Evolutionary conservation across 345 rosid species (phyloP), one percentile per base, ranked within the genome.

Genomic region (Populus nigra): DNA sequence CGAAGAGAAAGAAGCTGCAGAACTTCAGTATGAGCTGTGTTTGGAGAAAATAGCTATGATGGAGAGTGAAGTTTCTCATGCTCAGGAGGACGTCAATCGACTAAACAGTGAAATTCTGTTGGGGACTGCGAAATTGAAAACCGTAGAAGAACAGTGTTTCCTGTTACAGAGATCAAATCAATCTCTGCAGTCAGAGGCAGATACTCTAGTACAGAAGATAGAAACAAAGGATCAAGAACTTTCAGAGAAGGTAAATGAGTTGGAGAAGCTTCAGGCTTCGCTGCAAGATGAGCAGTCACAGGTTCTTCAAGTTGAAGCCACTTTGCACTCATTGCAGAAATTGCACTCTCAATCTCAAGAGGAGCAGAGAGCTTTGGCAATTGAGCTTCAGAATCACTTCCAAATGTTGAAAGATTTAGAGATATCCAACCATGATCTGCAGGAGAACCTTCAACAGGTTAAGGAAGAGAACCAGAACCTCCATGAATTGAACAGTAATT

Each of bases 171-270:
- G 69, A 69, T 88, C 92, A 43, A 93, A 93, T 83, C 88, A 85
- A 68, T 82, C 76, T 23, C 79, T 82, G 18, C 79, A 65, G 66
- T 71, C 72, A 69, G 85, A 78, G 69, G 82, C 85, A 22, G 82
- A 78, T 20, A 47, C 65, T 82, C 70, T 82, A 73, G 67, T 29
- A 8, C 73, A 71, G 55, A 75, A 67, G 69, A 82, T 82, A 78
- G 82, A 79, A 75, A 50, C 69, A 47, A 93, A 93, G 84, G 97
- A 95, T 83, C 83, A 83, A 77, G 88, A 93, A 77, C 92, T 95
- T 73, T 80, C 74, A n/a, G 84, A 82, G 82, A 92, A 93, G 86
- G 93, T 75, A 47, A 17, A 55, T 39, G 73, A 82, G 50, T 71
- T 82, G 82, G 79, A 71, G 76, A 78, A 55, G 66, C 79, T 78